Percentiles rank a stretch among this genome's conserved stretches.
Evolutionary conservation across 305 asterid genomes (phyloP).

Genomic region (Fraxinus albicans): DNA sequence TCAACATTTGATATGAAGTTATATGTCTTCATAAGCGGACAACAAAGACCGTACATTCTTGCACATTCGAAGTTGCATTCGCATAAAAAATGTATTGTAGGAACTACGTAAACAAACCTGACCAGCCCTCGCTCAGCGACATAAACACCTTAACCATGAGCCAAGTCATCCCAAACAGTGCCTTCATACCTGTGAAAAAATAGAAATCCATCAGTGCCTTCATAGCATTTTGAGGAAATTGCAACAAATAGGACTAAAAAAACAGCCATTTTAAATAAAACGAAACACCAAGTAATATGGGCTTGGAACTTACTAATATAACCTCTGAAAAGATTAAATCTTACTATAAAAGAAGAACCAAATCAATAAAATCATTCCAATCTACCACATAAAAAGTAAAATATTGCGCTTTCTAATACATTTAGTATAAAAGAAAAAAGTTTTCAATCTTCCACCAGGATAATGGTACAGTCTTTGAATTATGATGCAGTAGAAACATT

Average conservation of each 20-base stretch:
- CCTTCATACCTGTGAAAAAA: too few species aligned
- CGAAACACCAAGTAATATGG: neutral
- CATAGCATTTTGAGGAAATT: slow-evolving; percentile 24
- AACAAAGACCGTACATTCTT: slow-evolving; percentile 1
- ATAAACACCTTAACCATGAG: slow-evolving; percentile 21
- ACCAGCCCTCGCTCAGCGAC: slow-evolving; percentile 81
- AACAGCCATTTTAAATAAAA: neutral
- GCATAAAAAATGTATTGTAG: neutral
- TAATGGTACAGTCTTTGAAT: neutral
- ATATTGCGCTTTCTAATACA: neutral
- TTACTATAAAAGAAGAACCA: neutral
- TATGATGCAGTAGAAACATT: neutral
- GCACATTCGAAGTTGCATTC: neutral
- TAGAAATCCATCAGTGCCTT: slow-evolving; percentile 39
- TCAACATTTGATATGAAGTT: slow-evolving; percentile 9
- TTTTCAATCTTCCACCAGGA: neutral
- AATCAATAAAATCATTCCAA: neutral
- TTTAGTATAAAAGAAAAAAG: neutral
- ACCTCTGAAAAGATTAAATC: neutral
- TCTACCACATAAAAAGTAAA: neutral
- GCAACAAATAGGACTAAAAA: neutral
- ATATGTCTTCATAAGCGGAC: neutral
- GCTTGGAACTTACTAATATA: neutral
- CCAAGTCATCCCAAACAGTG: too few species aligned
- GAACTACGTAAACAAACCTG: slow-evolving; percentile 52